Evolutionary conservation across 306 rosid genomes (phyloP).

Genomic region (Prunus salicina): DNA sequence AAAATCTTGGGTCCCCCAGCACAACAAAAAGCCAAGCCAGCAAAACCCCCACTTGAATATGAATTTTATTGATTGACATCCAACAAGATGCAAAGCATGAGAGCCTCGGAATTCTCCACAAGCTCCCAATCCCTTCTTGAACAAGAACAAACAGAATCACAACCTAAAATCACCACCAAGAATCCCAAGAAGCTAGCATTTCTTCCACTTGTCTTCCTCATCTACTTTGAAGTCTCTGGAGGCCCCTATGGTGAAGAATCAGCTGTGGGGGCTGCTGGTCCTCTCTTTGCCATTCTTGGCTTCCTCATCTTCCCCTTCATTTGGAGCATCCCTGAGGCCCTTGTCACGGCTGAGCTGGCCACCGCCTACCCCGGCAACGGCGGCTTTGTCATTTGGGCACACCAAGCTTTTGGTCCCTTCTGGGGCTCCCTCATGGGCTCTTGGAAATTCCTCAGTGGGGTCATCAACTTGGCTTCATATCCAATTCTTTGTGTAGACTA

Average conservation of each 20-base stretch:
- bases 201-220: slow-evolving; percentile 39
- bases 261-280: slow-evolving; percentile 33
- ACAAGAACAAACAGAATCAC: background rate
- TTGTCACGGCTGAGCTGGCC: slow-evolving; percentile 39
- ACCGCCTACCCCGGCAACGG: slow-evolving; percentile 47
- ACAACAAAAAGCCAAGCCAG: background rate
- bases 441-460: slow-evolving; percentile 42
- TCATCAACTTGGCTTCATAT: slow-evolving; percentile 39
- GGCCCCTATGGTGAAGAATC: slow-evolving; percentile 38
- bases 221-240: slow-evolving; percentile 44
- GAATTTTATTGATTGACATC: background rate
- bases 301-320: slow-evolving; percentile 42
- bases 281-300: slow-evolving; percentile 42
- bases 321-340: slow-evolving; percentile 47
- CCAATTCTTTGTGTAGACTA: slow-evolving; percentile 46
- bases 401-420: slow-evolving; percentile 42
- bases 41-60: background rate
- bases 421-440: slow-evolving; percentile 48
- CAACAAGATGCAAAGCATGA: slow-evolving; percentile 2
- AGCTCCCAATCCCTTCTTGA: slow-evolving; percentile 13
- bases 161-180: background rate
- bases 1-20: background rate
- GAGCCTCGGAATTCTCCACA: background rate
- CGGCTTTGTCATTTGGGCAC: slow-evolving; percentile 41
- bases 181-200: slow-evolving; percentile 30